Conservation (phyloP, 2,329 filamentous ascomycete genomes). For the Aspergillus sojae region DNA sequence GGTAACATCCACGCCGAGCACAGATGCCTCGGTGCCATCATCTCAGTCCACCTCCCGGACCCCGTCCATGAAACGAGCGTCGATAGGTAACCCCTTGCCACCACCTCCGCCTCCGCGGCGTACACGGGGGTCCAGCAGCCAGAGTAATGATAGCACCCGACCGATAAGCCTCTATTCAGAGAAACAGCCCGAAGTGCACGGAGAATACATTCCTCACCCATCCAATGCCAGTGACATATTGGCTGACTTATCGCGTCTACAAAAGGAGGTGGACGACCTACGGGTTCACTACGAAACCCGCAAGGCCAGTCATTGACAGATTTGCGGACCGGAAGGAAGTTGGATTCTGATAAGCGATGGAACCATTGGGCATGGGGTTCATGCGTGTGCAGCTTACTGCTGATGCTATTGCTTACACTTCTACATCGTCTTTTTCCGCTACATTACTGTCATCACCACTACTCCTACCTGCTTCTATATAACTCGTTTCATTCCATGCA, state of each 20-base stretch:
- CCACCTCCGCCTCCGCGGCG: slow-evolving; percentile 53
- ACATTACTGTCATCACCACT: no score
- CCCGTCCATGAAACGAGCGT: slow-evolving; percentile 33
- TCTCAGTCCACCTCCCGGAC: slow-evolving; percentile 21
- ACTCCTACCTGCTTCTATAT: slow-evolving; percentile 2
- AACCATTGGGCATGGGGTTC: neutral
- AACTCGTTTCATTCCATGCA: slow-evolving; percentile 7
- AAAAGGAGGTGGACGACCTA: slow-evolving; percentile 71
- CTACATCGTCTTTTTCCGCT: no score
- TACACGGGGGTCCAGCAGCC: slow-evolving; percentile 45
- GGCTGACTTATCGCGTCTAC: slow-evolving; percentile 71
- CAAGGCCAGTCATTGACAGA: slow-evolving; percentile 29
- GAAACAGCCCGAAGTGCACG: slow-evolving; percentile 25
- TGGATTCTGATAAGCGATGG: neutral
- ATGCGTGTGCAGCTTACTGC: neutral
- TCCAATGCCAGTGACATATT: slow-evolving; percentile 62
- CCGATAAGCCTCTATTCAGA: slow-evolving; percentile 20
- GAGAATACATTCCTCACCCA: slow-evolving; percentile 37
- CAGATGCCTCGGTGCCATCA: slow-evolving; percentile 6
- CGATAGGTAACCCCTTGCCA: slow-evolving; percentile 34
- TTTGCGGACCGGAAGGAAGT: neutral
- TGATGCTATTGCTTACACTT: neutral
- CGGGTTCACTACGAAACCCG: slow-evolving; percentile 43
- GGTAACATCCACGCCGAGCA: slow-evolving; percentile 9
- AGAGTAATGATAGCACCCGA: slow-evolving; percentile 35